Percentiles rank a stretch among this genome's conserved stretches.
Evolutionary conservation across 2,329 filamentous ascomycete genomes (phyloP).

Genomic region (Lasiodiplodia citricola): DNA sequence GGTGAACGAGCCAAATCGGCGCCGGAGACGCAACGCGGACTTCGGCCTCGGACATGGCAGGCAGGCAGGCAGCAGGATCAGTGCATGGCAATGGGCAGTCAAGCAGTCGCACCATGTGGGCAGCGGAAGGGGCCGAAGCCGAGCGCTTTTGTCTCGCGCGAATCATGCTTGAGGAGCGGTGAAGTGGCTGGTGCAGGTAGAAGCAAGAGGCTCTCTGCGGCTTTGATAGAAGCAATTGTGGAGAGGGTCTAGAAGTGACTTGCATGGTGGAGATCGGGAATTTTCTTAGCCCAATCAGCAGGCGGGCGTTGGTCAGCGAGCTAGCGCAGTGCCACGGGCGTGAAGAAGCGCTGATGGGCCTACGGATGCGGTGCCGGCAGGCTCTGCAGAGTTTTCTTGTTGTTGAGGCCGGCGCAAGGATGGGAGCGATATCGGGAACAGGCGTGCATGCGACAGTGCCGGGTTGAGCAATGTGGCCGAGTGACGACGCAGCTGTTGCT

Average conservation of each 20-base stretch:
- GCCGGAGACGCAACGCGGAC: not conserved
- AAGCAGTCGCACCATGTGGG: not conserved
- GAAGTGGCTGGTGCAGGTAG: slow-evolving; percentile 3
- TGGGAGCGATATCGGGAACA: not conserved
- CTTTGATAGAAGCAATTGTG: slow-evolving; percentile 4
- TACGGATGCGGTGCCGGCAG: not conserved
- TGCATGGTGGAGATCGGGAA: slow-evolving; percentile 7
- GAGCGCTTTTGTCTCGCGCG: not conserved
- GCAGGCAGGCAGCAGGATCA: not conserved
- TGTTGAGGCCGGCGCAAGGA: not conserved
- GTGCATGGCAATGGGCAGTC: not conserved
- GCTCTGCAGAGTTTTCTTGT: not conserved
- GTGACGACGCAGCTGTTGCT: not conserved
- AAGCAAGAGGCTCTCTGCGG: not conserved
- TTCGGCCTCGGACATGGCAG: not conserved
- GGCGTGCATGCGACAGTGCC: not conserved
- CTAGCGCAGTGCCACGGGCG: not conserved
- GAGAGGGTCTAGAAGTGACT: slow-evolving; percentile 20
- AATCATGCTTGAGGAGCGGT: slow-evolving; percentile 9
- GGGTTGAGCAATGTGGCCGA: slow-evolving; percentile 1
- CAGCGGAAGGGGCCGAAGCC: not conserved
- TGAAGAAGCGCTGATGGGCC: not conserved
- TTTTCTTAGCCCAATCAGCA: slow-evolving; percentile 9
- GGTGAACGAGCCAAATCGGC: not conserved
- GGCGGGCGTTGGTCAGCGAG: slow-evolving; percentile 10